Conservation (phyloP, 441 rosid genomes). For the Adansonia madagascariensis region DNA sequence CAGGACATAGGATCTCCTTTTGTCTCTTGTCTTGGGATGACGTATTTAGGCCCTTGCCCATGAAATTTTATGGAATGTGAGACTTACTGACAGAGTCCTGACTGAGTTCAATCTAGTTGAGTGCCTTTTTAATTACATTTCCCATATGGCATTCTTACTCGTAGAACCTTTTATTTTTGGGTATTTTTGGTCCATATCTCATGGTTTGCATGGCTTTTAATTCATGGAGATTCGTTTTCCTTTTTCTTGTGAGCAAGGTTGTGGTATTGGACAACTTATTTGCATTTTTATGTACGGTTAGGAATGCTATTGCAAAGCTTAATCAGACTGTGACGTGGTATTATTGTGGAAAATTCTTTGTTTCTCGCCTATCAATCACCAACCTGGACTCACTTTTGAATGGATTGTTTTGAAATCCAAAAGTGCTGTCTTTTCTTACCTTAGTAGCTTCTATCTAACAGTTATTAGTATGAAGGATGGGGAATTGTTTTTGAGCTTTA, state of each 20-base stretch:
- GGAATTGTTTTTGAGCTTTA: not conserved
- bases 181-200: not conserved
- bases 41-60: not conserved
- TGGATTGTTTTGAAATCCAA: not conserved
- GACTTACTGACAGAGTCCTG: not conserved
- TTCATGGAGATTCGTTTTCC: not conserved
- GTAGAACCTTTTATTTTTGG: not conserved
- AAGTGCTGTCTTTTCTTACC: not conserved
- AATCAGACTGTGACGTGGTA: not conserved
- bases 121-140: slow-evolving; percentile 1
- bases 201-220: slow-evolving; percentile 2
- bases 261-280: not conserved
- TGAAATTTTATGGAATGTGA: not conserved
- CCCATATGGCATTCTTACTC: not conserved
- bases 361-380: not conserved
- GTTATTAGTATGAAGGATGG: not conserved
- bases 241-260: not conserved
- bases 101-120: not conserved
- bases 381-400: slow-evolving; percentile 7
- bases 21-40: not conserved
- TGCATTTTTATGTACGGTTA: not conserved
- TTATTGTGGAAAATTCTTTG: not conserved
- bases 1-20: not conserved
- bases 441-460: not conserved
- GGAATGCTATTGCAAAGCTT: not conserved